Evolutionary conservation across 2,329 filamentous ascomycete species (phyloP).

Genomic region (Tolypocladium guangdongense): DNA sequence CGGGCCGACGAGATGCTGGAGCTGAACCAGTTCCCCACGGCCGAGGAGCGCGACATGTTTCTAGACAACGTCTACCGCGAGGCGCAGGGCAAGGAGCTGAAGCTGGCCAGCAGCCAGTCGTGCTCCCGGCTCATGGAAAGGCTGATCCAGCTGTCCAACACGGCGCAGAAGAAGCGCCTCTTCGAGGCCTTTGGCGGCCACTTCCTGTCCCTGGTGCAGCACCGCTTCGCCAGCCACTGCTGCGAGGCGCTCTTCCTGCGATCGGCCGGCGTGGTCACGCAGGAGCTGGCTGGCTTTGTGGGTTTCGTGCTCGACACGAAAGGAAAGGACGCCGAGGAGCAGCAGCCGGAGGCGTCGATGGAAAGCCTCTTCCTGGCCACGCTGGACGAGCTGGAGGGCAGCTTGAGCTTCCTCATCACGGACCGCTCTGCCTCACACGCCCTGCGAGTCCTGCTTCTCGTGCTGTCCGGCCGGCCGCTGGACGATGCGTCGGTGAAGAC

Average conservation of each 20-base stretch:
- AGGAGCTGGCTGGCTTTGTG: conserved; percentile 49
- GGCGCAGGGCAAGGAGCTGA: conserved; percentile 85
- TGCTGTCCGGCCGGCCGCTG: conserved; percentile 74
- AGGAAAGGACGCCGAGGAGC: conserved; percentile 30
- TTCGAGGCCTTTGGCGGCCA: conserved; percentile 80
- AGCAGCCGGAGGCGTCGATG: conserved; percentile 52
- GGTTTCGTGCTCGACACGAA: conserved; percentile 32
- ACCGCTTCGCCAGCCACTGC: conserved; percentile 94
- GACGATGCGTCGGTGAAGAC: conserved; percentile 58
- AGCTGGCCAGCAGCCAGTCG: conserved; percentile 89
- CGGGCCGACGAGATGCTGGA: conserved; percentile 84
- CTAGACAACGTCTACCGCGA: conserved; percentile 78
- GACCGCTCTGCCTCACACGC: conserved; percentile 87
- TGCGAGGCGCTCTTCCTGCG: conserved; percentile 87
- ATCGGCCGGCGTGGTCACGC: conserved; percentile 66
- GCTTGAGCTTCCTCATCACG: conserved; percentile 73
- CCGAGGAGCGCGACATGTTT: conserved; percentile 62
- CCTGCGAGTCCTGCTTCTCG: conserved; percentile 71
- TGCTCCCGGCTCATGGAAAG: conserved; percentile 90
- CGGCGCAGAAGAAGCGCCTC: conserved; percentile 71
- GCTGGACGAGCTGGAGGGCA: conserved; percentile 77
- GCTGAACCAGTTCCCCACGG: conserved; percentile 70
- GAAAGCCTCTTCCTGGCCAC: conserved; percentile 77
- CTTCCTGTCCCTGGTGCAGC: conserved; percentile 81
- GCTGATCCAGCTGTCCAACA: conserved; percentile 70